Conservation (phyloP, 1,284 basidiomycete species). For the Calocybe gambosa region DNA sequence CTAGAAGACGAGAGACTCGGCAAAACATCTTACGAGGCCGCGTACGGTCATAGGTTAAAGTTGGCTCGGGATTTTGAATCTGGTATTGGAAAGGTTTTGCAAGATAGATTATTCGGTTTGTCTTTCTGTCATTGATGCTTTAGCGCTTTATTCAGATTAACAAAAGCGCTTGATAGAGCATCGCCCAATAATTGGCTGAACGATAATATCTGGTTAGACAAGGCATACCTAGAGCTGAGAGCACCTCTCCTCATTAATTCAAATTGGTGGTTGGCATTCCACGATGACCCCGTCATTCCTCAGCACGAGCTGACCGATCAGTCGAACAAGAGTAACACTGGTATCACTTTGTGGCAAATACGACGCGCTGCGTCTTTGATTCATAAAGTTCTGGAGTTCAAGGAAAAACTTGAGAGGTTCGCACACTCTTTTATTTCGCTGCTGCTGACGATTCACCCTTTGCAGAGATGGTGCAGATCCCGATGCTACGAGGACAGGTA, state of each 20-base stretch:
- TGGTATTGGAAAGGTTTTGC: slow-evolving; percentile 68
- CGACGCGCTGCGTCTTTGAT: slow-evolving; percentile 82
- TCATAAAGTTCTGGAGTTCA: slow-evolving; percentile 76
- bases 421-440: slow-evolving; percentile 20
- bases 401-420: slow-evolving; percentile 60
- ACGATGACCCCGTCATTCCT: slow-evolving; percentile 51
- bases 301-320: slow-evolving; percentile 33
- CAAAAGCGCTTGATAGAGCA: slow-evolving; percentile 72
- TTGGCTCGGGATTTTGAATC: slow-evolving; percentile 71
- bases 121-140: slow-evolving; percentile 9
- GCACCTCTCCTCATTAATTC: slow-evolving; percentile 87
- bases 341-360: slow-evolving; percentile 80
- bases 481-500: slow-evolving; percentile 53
- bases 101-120: slow-evolving; percentile 78
- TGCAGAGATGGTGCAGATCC: slow-evolving; percentile 50
- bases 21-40: slow-evolving; percentile 46
- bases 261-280: slow-evolving; percentile 98
- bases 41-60: slow-evolving; percentile 54
- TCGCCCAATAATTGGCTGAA: slow-evolving; percentile 95
- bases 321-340: slow-evolving; percentile 32
- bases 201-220: slow-evolving; percentile 90
- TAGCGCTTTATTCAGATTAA: slow-evolving; percentile 11
- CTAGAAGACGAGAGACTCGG: slow-evolving; percentile 66
- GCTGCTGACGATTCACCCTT: slow-evolving; percentile 6
- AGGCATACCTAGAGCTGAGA: slow-evolving; percentile 89